Base-by-base conservation (phyloP, 495 filamentous ascomycete species). In the Aspergillus cavernicola region DNA sequence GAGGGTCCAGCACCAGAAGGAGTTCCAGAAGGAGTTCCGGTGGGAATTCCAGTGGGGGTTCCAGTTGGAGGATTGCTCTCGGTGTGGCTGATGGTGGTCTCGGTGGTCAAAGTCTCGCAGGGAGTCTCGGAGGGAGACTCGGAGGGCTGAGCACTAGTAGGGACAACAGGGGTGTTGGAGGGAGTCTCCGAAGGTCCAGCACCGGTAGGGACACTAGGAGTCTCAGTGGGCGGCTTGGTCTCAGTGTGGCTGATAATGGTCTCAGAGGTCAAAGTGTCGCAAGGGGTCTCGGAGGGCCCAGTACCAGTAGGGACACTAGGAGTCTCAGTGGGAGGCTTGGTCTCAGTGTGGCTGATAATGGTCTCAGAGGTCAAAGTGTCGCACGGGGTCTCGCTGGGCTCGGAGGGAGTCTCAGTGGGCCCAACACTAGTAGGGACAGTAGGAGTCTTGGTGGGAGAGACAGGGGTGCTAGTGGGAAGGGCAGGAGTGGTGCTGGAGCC, bases 381-480 rank as follows among this genome's bases (percentile, higher is more conserved):
- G 56, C 49, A 19, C n/a, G 55, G 29, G 6, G 44, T 36, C 15
- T 33, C 36, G 31, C 41, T 36, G n/a, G 41, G 23, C 3, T 6
- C 10, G 13, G 19, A 23, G 59, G 61, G 56, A 12, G 29, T 39
- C 37, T 31, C 28, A 28, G 22, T 40, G 16, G 52, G 31, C 6
- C 3, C 9, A n/a, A 33, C 31, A 13, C 31, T 39, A 24, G 6
- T 46, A 33, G 31, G 31, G 42, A 31, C 28, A 31, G 51, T 46
- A 38, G 40, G 37, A 40, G 55, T 38, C 32, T 49, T 40, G 18
- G 58, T 16, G 32, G 59, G 57, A 26, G 56, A 53, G 53, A 55
- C 51, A 29, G 64, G 52, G 36, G 60, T 50, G 57, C 59, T 61
- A 50, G 61, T 56, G 18, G 63, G 58, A 24, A 35, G 15, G 57